Percentiles rank a stretch among this genome's conserved stretches.
Conservation (phyloP, 768 basidiomycete genomes). For the Tylopilus vinaceipallidus region DNA sequence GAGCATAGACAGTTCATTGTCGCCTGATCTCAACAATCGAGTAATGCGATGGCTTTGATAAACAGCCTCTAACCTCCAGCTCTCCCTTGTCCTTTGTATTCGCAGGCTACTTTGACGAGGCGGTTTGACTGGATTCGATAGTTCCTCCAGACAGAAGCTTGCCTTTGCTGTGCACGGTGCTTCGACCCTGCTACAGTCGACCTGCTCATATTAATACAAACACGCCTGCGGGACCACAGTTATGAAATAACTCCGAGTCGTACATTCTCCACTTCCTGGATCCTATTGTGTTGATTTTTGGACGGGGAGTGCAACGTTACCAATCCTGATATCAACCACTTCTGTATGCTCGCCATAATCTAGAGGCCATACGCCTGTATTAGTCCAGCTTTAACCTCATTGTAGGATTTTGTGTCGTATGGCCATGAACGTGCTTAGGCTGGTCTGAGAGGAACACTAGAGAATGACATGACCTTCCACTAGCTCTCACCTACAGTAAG, state of each 20-base stretch:
- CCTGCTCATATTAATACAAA: neutral
- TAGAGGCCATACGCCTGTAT: slow-evolving; percentile 34
- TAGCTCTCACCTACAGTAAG: slow-evolving; percentile 43
- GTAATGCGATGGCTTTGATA: no score
- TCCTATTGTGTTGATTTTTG: neutral
- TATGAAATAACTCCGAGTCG: neutral
- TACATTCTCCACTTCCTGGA: no score
- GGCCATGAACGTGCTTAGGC: slow-evolving; percentile 80
- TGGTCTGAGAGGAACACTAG: slow-evolving; percentile 58
- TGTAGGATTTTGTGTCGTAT: neutral
- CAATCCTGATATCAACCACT: slow-evolving; percentile 6
- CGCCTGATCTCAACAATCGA: no score
- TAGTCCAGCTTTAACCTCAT: slow-evolving; percentile 4
- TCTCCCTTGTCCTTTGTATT: slow-evolving; percentile 12
- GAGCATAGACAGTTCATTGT: no score
- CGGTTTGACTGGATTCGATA: neutral
- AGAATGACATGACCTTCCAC: slow-evolving; percentile 78
- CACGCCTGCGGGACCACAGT: neutral
- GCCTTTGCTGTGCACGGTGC: neutral
- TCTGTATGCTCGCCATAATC: slow-evolving; percentile 33
- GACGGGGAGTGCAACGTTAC: neutral
- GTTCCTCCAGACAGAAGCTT: neutral
- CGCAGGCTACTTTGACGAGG: neutral
- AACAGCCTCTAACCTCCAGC: slow-evolving; percentile 19
- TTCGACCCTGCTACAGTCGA: neutral